Evolutionary conservation across 176 grass and related monocot species (phyloP).

Genomic region (Carex myosuroides): DNA sequence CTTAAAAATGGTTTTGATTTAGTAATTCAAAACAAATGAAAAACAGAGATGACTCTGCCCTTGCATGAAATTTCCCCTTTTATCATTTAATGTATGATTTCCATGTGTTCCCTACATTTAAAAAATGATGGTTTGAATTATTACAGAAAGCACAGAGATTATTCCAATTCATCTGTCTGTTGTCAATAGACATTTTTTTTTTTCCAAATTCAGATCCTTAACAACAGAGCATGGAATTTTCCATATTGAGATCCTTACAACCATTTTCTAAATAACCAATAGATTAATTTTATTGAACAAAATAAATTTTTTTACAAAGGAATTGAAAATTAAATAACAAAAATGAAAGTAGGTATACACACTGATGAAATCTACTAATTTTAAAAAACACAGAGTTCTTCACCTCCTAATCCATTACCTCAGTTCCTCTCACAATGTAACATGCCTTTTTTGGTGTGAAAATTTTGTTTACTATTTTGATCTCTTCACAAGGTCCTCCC

Average conservation of each 20-base stretch:
- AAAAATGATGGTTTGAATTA: background rate
- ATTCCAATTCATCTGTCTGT: background rate
- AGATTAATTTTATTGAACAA: background rate
- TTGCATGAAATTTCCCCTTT: background rate
- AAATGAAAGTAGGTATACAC: background rate
- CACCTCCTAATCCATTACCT: too few species aligned
- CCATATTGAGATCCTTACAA: background rate
- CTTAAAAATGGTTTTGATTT: background rate
- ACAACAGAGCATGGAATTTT: background rate
- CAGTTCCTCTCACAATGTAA: too few species aligned
- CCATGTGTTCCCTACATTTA: background rate
- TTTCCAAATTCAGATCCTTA: background rate
- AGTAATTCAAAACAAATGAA: background rate
- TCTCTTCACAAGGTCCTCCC: too few species aligned
- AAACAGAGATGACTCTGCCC: background rate
- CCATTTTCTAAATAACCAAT: background rate
- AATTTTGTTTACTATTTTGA: too few species aligned
- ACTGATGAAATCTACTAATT: background rate
- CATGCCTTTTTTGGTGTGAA: too few species aligned
- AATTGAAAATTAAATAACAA: background rate
- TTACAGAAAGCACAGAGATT: background rate
- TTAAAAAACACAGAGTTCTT: too few species aligned
- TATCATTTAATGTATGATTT: background rate
- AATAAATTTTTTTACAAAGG: background rate
- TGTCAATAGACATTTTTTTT: background rate